These are phyloP conservation scores for Botrytis fragariae DNA, from an alignment of 2,329 filamentous ascomycete genomes.

Conservation along the genomic window DNA sequence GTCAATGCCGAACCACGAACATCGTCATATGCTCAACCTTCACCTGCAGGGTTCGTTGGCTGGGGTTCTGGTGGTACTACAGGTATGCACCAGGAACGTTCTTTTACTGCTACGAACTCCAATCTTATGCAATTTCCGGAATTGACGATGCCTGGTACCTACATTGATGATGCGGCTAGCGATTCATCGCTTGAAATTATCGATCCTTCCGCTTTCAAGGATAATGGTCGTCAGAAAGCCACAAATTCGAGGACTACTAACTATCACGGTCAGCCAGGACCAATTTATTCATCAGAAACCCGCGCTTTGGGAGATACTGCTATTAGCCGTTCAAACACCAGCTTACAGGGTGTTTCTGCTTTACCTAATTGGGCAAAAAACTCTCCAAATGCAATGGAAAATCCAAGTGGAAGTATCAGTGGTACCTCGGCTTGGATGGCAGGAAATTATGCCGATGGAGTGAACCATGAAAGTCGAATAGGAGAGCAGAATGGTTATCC, in stretches of 20 bases:
- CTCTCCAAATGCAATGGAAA: background rate
- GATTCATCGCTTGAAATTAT: slow-evolving; percentile 39
- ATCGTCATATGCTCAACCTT: background rate
- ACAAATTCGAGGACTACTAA: background rate
- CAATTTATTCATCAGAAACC: slow-evolving; percentile 22
- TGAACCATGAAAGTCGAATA: background rate
- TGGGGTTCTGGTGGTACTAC: background rate
- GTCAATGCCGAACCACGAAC: slow-evolving; percentile 1
- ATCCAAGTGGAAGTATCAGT: background rate
- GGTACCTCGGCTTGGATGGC: background rate
- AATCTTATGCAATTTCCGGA: slow-evolving; percentile 20
- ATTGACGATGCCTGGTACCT: slow-evolving; percentile 24
- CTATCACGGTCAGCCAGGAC: background rate
- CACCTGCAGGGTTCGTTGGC: background rate
- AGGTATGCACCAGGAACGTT: background rate
- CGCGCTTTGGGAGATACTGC: slow-evolving; percentile 24
- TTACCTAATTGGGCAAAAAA: slow-evolving; percentile 25
- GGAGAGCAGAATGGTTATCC: background rate
- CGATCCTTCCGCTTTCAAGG: slow-evolving; percentile 31
- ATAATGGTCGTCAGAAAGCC: slow-evolving; percentile 29
- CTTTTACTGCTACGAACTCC: slow-evolving; percentile 8
- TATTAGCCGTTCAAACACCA: slow-evolving; percentile 8
- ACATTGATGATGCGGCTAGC: slow-evolving; percentile 28
- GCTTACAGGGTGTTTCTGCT: slow-evolving; percentile 31
- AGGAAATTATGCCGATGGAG: background rate